phyloP scores from a whole-genome alignment of 208 protist species.

The Trypanosoma scelopori region DNA sequence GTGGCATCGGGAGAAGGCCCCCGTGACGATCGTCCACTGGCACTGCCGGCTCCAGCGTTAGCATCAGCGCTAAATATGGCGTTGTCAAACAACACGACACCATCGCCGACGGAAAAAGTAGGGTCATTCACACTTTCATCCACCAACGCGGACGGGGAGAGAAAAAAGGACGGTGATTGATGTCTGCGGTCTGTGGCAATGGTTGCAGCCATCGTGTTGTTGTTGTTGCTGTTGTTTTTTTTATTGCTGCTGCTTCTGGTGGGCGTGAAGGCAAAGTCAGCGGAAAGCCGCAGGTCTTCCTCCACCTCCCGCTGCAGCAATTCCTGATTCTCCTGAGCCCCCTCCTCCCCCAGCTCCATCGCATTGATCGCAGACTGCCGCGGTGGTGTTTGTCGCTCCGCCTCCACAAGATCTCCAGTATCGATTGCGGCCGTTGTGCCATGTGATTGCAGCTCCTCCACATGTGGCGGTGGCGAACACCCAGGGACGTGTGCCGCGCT shows the following conservation, averaged over 20 bases:
- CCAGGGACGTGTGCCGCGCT: no score
- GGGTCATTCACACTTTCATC: background rate
- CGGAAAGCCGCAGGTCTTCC: slow-evolving; percentile 73
- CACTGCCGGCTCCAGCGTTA: no score
- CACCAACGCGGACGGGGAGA: background rate
- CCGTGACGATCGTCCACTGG: no score
- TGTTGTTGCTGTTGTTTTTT: slow-evolving; percentile 10
- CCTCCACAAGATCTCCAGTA: background rate
- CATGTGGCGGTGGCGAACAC: no score
- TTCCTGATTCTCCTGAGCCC: slow-evolving; percentile 20
- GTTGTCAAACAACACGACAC: background rate
- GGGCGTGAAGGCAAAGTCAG: slow-evolving; percentile 59
- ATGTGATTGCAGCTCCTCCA: no score
- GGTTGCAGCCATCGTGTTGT: no score
- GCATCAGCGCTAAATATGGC: no score
- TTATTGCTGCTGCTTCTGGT: slow-evolving; percentile 20
- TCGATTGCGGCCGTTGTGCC: background rate
- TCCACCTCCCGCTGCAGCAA: slow-evolving; percentile 44
- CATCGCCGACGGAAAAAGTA: background rate
- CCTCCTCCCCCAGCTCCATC: background rate
- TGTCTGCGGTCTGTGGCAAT: background rate
- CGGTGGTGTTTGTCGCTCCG: background rate
- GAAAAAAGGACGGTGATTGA: slow-evolving; percentile 26
- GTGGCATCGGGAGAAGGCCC: no score
- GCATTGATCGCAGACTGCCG: background rate